These are phyloP conservation scores for Alnus glutinosa DNA, from an alignment of 306 rosid genomes.

Conservation along the genomic window DNA sequence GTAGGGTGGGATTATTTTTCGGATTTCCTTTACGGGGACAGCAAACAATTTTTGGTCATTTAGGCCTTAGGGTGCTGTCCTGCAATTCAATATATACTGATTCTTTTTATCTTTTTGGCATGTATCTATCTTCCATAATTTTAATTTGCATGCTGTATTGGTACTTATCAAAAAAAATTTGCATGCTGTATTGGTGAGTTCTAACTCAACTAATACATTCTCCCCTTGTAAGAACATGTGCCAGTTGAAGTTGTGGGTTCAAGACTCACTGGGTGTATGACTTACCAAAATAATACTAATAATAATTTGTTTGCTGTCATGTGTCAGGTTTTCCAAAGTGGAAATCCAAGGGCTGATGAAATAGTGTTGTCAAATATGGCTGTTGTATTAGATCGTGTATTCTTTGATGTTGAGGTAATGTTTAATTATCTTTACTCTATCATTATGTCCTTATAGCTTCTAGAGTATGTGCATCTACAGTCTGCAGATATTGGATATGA, in stretches of 20 bases:
- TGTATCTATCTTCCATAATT: background rate
- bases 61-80: background rate
- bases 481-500: conserved; percentile 20
- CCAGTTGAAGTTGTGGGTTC: background rate
- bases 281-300: background rate
- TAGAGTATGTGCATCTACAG: conserved; percentile 18
- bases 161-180: no score
- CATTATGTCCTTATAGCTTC: conserved; percentile 20
- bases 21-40: conserved; percentile 9
- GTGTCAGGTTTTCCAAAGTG: conserved; percentile 74
- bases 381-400: conserved; percentile 70
- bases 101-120: conserved; percentile 18
- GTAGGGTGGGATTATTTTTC: background rate
- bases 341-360: conserved; percentile 78
- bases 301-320: conserved; percentile 21
- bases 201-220: background rate
- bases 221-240: background rate
- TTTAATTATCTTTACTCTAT: conserved; percentile 8
- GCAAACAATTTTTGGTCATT: background rate
- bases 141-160: background rate
- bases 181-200: background rate
- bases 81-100: conserved; percentile 17
- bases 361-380: conserved; percentile 77
- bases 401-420: conserved; percentile 84
- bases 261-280: background rate